Base-by-base conservation (phyloP, 2,329 filamentous ascomycete species). In the Sporothrix curviconia region DNA sequence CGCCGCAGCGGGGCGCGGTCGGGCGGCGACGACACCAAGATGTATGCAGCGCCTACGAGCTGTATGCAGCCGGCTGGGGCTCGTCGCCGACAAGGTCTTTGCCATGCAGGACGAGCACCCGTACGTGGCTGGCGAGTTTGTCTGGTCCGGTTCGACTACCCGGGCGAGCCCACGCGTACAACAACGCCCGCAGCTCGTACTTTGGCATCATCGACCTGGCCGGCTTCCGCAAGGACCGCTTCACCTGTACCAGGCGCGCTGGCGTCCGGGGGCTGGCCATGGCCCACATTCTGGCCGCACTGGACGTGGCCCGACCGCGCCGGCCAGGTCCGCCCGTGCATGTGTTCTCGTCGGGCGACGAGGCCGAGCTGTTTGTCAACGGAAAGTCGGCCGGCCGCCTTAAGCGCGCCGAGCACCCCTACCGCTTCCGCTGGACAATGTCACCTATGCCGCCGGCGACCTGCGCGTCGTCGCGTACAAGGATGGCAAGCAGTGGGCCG, bases 191-290 rank as follows among this genome's bases (percentile, higher is more conserved):
- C 11, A 79, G 75, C 64, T 78, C 76, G 1, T 83, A 82, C 64
- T 82, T 76, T 46, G 79, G 80, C 9, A 80, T 83, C 58, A 72
- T 83, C 30, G 80, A 83, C 56, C 68, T 82, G 7, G 79, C 80
- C 0, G 80, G 80, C 0, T 83, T 83, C 67, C 72, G 71, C 56
- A 83, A 83, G 66, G 79, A 82, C 58, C 70, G 79, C 1, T 82
- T 76, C 65, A 73, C 61, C 63, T 82, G 4, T 83, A 82, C 59
- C 80, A 82, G 62, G 66, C 78, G 0, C 74, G 77, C 7, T 83
- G 79, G 80, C 68, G 74, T 3, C 70, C 78, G n/a, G 0, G 73
- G 77, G 15, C 55, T 78, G 0, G 67, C 62, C 1, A 73, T 76
- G 66, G 79, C 77, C 3, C 78, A 82, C 61, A 75, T 82, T 17